Evolutionary conservation across 2,329 filamentous ascomycete species (phyloP).

Genomic region (Neofusicoccum laricinum): DNA sequence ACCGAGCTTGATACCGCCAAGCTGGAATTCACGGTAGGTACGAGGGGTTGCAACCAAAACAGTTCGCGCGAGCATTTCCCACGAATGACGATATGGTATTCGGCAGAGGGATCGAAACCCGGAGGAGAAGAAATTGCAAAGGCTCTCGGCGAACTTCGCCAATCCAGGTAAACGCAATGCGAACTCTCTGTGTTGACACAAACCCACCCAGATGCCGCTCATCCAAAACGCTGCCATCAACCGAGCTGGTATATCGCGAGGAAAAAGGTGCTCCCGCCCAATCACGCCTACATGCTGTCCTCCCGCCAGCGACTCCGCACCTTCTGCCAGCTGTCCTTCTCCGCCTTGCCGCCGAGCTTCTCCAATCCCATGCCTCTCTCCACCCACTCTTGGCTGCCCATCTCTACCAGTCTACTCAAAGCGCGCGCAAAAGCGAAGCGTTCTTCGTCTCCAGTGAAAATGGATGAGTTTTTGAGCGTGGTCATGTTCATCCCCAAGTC

Average conservation of each 20-base stretch:
- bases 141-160: neutral
- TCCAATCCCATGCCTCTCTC: slow-evolving; percentile 71
- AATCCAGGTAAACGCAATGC: slow-evolving; percentile 1
- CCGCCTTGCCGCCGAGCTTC: slow-evolving; percentile 60
- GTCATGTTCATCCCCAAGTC: slow-evolving; percentile 82
- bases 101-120: neutral
- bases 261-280: neutral
- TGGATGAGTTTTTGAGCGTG: slow-evolving; percentile 76
- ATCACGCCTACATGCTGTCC: slow-evolving; percentile 15
- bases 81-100: neutral
- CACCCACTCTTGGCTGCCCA: slow-evolving; percentile 94
- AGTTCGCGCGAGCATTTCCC: neutral
- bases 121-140: neutral
- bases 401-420: slow-evolving; percentile 78
- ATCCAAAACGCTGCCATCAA: slow-evolving; percentile 1
- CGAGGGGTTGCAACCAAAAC: neutral
- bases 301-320: slow-evolving; percentile 64
- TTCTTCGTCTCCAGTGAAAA: slow-evolving; percentile 95
- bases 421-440: slow-evolving; percentile 93
- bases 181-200: neutral
- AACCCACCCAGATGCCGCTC: slow-evolving; percentile 1
- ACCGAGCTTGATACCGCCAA: slow-evolving; percentile 11
- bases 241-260: slow-evolving; percentile 6
- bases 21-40: neutral
- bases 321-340: slow-evolving; percentile 64